Percentiles rank a stretch among this genome's conserved stretches.
Evolutionary conservation across 768 basidiomycete genomes (phyloP).

Genomic region (Termitomyces sp.): DNA sequence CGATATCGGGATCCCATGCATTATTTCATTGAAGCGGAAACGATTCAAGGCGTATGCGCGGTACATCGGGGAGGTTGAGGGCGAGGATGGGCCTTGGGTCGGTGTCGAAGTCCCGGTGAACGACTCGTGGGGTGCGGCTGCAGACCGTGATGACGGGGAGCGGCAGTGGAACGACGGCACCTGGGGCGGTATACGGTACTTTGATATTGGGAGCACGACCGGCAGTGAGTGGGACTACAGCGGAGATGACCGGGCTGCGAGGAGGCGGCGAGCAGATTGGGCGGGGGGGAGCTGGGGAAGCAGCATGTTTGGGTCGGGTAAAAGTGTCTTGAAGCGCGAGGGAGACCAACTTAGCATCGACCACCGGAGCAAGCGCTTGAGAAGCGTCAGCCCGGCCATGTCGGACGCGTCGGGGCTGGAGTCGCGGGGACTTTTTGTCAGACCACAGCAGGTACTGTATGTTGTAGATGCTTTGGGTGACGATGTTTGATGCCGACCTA

Average conservation of each 20-base stretch:
- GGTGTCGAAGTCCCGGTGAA: slow-evolving; percentile 82
- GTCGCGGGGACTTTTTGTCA: slow-evolving; percentile 73
- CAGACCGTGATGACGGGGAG: slow-evolving; percentile 33
- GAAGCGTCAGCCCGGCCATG: slow-evolving; percentile 64
- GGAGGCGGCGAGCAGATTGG: slow-evolving; percentile 40
- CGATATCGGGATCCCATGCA: slow-evolving; percentile 86
- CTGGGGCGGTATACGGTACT: slow-evolving; percentile 79
- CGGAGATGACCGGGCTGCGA: slow-evolving; percentile 38
- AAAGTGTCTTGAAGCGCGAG: slow-evolving; percentile 31
- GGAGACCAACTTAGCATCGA: slow-evolving; percentile 44
- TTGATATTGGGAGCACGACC: slow-evolving; percentile 55
- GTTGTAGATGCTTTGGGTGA: slow-evolving; percentile 78
- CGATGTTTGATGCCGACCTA: slow-evolving; percentile 38
- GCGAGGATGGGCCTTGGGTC: slow-evolving; percentile 82
- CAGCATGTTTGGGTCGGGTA: slow-evolving; percentile 19
- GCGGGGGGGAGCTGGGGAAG: slow-evolving; percentile 21
- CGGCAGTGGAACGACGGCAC: slow-evolving; percentile 85
- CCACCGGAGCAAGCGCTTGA: slow-evolving; percentile 55
- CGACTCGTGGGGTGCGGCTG: slow-evolving; percentile 21
- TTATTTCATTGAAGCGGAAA: slow-evolving; percentile 77
- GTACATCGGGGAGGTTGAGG: slow-evolving; percentile 83
- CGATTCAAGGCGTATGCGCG: slow-evolving; percentile 84
- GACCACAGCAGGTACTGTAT: slow-evolving; percentile 83
- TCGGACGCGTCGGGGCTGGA: slow-evolving; percentile 48
- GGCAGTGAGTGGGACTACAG: slow-evolving; percentile 62